A percentile compares a stretch with the other conserved stretches of the same genome.
phyloP scores from a whole-genome alignment of 2,329 filamentous ascomycete species.

The Penicillium sumatraense region DNA sequence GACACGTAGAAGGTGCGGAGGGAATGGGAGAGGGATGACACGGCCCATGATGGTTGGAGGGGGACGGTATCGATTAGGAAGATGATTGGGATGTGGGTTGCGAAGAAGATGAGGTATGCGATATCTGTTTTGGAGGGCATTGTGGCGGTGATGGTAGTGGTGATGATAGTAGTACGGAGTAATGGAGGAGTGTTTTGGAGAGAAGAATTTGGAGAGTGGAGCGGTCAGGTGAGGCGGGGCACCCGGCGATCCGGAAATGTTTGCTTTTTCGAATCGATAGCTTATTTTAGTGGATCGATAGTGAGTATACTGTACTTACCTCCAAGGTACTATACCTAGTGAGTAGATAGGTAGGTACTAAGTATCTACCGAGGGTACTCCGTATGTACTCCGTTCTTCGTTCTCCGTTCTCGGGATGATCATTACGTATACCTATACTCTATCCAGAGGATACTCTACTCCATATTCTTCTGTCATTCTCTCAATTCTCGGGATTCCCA shows the following conservation, averaged over 20 bases:
- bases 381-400: neutral
- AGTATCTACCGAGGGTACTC: no score
- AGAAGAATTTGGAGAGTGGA: neutral
- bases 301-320: no score
- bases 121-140: conserved; percentile 42
- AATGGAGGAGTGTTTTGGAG: neutral
- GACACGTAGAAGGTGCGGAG: conserved; percentile 63
- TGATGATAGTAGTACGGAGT: neutral
- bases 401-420: no score
- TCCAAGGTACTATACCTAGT: neutral
- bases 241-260: conserved; percentile 19
- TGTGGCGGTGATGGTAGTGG: conserved; percentile 6
- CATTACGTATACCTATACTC: no score
- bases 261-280: conserved; percentile 20
- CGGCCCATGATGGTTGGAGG: conserved; percentile 60
- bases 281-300: conserved; percentile 19
- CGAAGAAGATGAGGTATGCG: conserved; percentile 62
- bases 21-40: conserved; percentile 53
- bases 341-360: no score
- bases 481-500: neutral
- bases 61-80: conserved; percentile 64
- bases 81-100: conserved; percentile 65
- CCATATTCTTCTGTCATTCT: no score
- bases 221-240: conserved; percentile 18
- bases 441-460: neutral